Evolutionary conservation across 805 yeast species (phyloP), one percentile per base, ranked within the genome.

Genomic region (Jamesozyma rosinii): DNA sequence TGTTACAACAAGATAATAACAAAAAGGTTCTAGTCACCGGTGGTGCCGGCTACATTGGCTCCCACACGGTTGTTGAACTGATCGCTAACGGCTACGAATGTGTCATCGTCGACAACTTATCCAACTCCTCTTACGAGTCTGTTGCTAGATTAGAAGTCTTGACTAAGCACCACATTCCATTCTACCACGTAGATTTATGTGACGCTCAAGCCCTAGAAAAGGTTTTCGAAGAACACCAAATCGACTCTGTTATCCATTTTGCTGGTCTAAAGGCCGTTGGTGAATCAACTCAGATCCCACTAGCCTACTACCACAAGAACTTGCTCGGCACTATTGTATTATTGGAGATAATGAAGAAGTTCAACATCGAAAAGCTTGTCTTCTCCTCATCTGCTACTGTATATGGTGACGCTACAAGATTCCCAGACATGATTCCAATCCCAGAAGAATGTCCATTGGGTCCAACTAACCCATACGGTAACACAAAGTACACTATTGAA

Each of bases 241-340:
- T 83, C 48, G 62, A 66, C 30, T 74, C 83, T 2, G 87, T 82
- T 20, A 70, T 84, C 38, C 94, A 84, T 59, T 82, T 83, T 64
- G 94, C 92, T 4, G 89, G 87, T 19, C 71, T 83, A 55, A 84
- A 84, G 59, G 89, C 90, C 3, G 94, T 84, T 29, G 89, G 86
- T 32, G 92, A 84, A 60, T 78, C 86, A 13, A 73, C 83, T 22
- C 55, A 72, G 51, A 72, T 78, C 44, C 92, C 94, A 14, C 68
- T 82, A 44, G 69, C 61, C 37, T 84, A 83, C 64, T 83, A 80
- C 59, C 76, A 74, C 41, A 79, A 80, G 59, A 84, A 83, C 54
- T 76, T 83, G 35, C 55, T 64, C 15, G 89, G 90, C 29, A 75
- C 89, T 18, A 59, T 81, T 47, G 72, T 66, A 42, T 65, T 85